Percentiles rank a stretch among this genome's conserved stretches.
Evolutionary conservation across 495 filamentous ascomycete genomes (phyloP).

Genomic region (Podospora sp.): DNA sequence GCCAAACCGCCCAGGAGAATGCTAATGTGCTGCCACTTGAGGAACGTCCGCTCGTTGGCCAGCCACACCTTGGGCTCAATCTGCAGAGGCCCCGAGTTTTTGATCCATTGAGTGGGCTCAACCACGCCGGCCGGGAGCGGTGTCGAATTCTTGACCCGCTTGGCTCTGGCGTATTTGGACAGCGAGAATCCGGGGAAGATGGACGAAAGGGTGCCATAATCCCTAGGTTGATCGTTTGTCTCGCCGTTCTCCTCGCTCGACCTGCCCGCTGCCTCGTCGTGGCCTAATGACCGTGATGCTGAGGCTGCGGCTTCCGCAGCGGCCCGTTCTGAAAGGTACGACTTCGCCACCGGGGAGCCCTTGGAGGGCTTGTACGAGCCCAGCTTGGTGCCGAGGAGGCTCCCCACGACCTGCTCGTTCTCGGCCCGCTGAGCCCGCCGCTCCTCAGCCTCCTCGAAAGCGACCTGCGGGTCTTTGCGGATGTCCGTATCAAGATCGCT

Average conservation of each 20-base stretch:
- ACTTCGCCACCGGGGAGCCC: constrained; percentile 64
- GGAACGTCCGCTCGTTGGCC: constrained; percentile 94
- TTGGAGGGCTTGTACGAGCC: constrained; percentile 56
- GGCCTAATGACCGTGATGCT: constrained; percentile 22
- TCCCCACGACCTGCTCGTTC: constrained; percentile 87
- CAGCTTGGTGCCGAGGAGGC: constrained; percentile 64
- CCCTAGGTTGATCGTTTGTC: constrained; percentile 37
- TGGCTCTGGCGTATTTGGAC: constrained; percentile 66
- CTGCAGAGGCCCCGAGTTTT: constrained; percentile 84
- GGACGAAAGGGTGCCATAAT: constrained; percentile 56
- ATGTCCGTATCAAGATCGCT: constrained; percentile 89
- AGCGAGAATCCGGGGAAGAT: constrained; percentile 74
- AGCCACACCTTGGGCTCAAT: constrained; percentile 99
- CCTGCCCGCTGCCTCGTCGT: constrained; percentile 23
- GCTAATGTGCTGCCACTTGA: constrained; percentile 96
- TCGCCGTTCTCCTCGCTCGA: constrained; percentile 32
- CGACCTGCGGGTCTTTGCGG: constrained; percentile 83
- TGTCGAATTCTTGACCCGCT: constrained; percentile 33
- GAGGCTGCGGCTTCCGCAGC: constrained; percentile 39
- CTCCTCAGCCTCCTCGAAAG: constrained; percentile 90
- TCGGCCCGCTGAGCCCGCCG: constrained; percentile 75
- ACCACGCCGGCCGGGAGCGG: constrained; percentile 80
- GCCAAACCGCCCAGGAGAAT: constrained; percentile 81
- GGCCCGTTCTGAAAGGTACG: constrained; percentile 53
- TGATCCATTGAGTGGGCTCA: constrained; percentile 82